Conservation (phyloP, 2,329 filamentous ascomycete species). For the Ceratocystis albifundus region DNA sequence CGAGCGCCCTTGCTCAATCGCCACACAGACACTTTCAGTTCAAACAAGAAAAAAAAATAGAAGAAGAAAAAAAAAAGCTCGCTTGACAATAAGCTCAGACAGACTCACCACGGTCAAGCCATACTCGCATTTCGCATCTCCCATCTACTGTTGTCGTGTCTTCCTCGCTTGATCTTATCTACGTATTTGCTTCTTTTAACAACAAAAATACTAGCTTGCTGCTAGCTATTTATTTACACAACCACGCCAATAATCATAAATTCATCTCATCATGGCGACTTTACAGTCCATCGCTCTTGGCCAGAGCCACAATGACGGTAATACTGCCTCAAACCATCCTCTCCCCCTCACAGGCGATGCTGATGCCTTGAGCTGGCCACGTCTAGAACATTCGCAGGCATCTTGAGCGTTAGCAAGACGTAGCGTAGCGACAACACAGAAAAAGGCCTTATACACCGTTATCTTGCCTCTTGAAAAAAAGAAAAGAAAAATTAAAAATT, state of each 20-base stretch:
- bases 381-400: neutral
- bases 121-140: neutral
- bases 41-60: neutral
- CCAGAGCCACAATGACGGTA: slow-evolving; percentile 10
- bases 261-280: neutral
- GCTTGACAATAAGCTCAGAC: slow-evolving; percentile 4
- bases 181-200: neutral
- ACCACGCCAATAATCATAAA: neutral
- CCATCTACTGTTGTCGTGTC: neutral
- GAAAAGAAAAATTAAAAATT: neutral
- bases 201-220: neutral
- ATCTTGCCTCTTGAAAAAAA: neutral
- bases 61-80: neutral
- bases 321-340: neutral
- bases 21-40: slow-evolving; percentile 2
- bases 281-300: neutral
- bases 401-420: neutral
- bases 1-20: neutral
- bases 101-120: neutral
- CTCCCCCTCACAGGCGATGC: neutral
- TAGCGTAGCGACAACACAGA: too few relatives aligned
- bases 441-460: neutral
- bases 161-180: neutral
- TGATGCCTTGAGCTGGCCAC: neutral
- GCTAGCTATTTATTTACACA: neutral